Conservation (phyloP, 139 green algal genomes). For the Tetraselmis striata region DNA sequence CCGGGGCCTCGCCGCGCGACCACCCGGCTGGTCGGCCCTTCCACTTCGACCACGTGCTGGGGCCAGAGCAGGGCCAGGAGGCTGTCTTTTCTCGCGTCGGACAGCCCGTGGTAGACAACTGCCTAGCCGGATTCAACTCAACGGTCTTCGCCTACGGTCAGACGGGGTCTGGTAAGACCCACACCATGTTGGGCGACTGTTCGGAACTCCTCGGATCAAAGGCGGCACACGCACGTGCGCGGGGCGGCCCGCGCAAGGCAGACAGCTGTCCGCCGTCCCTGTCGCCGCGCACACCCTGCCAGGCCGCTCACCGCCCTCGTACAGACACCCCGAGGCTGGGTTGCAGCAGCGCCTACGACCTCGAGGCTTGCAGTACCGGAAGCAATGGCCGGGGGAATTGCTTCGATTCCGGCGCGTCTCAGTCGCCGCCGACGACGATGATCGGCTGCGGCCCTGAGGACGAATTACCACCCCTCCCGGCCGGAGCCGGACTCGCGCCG, state of each 20-base stretch:
- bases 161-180: conserved; percentile 69
- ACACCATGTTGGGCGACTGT: conserved; percentile 59
- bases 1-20: not conserved
- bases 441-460: not conserved
- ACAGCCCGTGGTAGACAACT: conserved; percentile 60
- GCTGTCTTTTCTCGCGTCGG: conserved; percentile 22
- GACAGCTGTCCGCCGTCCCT: too few relatives aligned
- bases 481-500: conserved; percentile 10
- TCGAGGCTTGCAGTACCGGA: not conserved
- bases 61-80: not conserved
- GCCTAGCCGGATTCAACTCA: conserved; percentile 66
- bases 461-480: not conserved
- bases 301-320: too few relatives aligned
- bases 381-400: not conserved
- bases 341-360: too few relatives aligned
- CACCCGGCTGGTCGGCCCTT: not conserved
- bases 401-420: not conserved
- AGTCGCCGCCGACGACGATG: not conserved
- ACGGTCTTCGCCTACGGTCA: conserved; percentile 75
- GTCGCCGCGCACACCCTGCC: too few relatives aligned
- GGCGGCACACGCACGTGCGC: too few relatives aligned
- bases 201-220: too few relatives aligned
- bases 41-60: not conserved
- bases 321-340: too few relatives aligned
- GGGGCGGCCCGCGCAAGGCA: too few relatives aligned